A percentile compares a stretch with the other conserved stretches of the same genome.
phyloP scores from a whole-genome alignment of 768 basidiomycete species.

The Pleurotus ostreatus region DNA sequence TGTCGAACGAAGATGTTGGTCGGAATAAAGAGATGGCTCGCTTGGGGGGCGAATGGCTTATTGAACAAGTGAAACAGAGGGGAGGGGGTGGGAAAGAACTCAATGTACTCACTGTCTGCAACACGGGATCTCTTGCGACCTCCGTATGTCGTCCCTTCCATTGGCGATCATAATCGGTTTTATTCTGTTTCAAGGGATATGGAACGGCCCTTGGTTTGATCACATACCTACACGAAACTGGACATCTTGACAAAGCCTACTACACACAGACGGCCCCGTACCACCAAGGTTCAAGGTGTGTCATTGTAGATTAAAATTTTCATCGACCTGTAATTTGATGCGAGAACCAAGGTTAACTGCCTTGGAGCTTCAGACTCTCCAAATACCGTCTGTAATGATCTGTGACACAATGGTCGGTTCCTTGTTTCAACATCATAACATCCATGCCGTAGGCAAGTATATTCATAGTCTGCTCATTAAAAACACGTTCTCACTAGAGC shows the following conservation, averaged over 20 bases:
- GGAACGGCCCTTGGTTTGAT: conserved; percentile 94
- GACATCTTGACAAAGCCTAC: conserved; percentile 76
- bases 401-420: conserved; percentile 98
- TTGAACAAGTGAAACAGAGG: conserved; percentile 39
- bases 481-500: not conserved
- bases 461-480: not conserved
- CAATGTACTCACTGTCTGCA: conserved; percentile 91
- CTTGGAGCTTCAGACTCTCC: conserved; percentile 79
- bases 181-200: conserved; percentile 63
- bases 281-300: conserved; percentile 82
- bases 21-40: conserved; percentile 84
- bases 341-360: conserved; percentile 67
- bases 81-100: conserved; percentile 41
- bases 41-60: conserved; percentile 84
- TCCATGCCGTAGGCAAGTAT: conserved; percentile 73
- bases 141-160: conserved; percentile 50
- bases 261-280: conserved; percentile 95
- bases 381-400: conserved; percentile 88
- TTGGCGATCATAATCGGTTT: not conserved
- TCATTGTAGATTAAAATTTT: too few relatives aligned
- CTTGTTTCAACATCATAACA: conserved; percentile 80
- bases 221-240: conserved; percentile 79
- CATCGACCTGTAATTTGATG: too few relatives aligned
- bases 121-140: conserved; percentile 94
- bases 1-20: conserved; percentile 86